These are phyloP conservation scores for Pleurotus tuoliensis DNA, from an alignment of 768 basidiomycete species.

Conservation along the genomic window DNA sequence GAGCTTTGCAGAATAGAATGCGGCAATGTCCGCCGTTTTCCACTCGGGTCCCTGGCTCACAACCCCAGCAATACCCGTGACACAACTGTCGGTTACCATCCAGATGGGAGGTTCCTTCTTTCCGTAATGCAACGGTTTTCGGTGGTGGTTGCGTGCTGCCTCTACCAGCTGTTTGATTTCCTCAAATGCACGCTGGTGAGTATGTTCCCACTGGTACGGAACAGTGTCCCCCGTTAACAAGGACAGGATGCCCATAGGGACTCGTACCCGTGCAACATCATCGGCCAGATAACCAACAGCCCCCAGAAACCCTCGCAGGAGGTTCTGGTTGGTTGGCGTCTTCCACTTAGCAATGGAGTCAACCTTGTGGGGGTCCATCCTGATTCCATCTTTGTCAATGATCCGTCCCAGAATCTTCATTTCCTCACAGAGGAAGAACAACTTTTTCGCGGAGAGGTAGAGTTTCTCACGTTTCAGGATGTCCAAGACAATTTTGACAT, in stretches of 20 bases:
- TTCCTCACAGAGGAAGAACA: slow-evolving; percentile 10
- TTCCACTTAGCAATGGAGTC: slow-evolving; percentile 20
- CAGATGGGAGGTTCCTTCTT: slow-evolving; percentile 9
- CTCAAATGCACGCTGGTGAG: slow-evolving; percentile 18
- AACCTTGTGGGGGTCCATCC: slow-evolving; percentile 31
- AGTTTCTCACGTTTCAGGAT: slow-evolving; percentile 20
- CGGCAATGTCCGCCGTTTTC: slow-evolving; percentile 20
- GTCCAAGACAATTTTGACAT: slow-evolving; percentile 23
- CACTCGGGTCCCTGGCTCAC: slow-evolving; percentile 13
- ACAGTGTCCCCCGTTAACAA: slow-evolving; percentile 8
- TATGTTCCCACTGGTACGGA: slow-evolving; percentile 10
- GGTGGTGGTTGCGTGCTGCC: neutral
- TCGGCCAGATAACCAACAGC: too few species aligned
- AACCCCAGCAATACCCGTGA: slow-evolving; percentile 12
- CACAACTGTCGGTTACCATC: slow-evolving; percentile 17
- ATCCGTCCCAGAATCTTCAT: slow-evolving; percentile 18
- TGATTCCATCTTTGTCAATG: slow-evolving; percentile 16
- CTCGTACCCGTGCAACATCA: too few species aligned
- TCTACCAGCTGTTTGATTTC: slow-evolving; percentile 19
- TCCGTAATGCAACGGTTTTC: slow-evolving; percentile 11
- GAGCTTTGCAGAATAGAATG: slow-evolving; percentile 19
- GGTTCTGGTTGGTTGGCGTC: too few species aligned
- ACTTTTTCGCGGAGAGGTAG: slow-evolving; percentile 25
- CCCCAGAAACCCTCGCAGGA: too few species aligned
- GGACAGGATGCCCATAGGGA: slow-evolving; percentile 8